Percentiles rank a stretch among this genome's conserved stretches.
Evolutionary conservation across 129 eudicot genomes (phyloP).

Genomic region (Flaveria brownii): DNA sequence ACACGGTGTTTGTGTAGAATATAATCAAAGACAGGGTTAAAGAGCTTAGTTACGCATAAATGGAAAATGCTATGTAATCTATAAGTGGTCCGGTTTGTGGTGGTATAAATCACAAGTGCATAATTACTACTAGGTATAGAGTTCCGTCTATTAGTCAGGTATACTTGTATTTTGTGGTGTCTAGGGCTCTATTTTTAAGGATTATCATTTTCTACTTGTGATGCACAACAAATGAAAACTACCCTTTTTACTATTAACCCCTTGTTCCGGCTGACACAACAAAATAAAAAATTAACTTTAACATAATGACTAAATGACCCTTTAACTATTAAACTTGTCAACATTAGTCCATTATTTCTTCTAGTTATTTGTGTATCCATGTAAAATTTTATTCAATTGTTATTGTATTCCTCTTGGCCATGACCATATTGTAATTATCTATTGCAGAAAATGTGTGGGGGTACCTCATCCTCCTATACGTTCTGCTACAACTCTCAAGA

Average conservation of each 20-base stretch:
- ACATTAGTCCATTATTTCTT: background rate
- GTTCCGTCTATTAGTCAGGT: background rate
- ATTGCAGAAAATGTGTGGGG: constrained; percentile 80
- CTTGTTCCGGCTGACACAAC: too few species aligned
- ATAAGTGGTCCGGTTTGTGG: background rate
- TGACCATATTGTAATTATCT: constrained; percentile 17
- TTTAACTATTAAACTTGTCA: too few species aligned
- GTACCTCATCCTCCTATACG: constrained; percentile 77
- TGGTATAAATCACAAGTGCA: background rate
- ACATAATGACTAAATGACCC: too few species aligned
- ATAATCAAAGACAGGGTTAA: background rate
- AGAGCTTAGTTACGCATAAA: background rate
- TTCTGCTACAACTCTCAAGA: constrained; percentile 71
- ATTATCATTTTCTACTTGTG: background rate
- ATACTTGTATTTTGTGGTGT: background rate
- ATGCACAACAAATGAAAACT: background rate
- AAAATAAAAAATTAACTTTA: too few species aligned
- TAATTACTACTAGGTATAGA: background rate
- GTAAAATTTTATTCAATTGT: background rate
- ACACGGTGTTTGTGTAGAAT: background rate
- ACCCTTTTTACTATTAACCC: background rate
- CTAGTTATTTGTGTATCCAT: constrained; percentile 4
- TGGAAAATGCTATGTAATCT: background rate
- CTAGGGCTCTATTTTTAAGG: background rate
- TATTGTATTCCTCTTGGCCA: background rate